Percentiles rank a stretch among this genome's conserved stretches.
Evolutionary conservation across 1,284 basidiomycete genomes (phyloP).

Genomic region (Coniferiporia sulphurascens): DNA sequence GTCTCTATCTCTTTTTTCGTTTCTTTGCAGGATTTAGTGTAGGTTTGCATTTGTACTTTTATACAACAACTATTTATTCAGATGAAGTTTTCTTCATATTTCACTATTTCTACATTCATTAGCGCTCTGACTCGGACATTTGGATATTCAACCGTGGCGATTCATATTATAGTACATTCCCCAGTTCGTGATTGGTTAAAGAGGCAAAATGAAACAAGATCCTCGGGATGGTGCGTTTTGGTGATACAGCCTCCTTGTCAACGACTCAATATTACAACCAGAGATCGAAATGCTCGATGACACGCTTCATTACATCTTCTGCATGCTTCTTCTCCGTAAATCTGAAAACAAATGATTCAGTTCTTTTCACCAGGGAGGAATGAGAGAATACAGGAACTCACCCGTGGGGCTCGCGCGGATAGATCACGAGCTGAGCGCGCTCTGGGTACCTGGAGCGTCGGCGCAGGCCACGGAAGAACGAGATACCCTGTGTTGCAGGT

Average conservation of each 20-base stretch:
- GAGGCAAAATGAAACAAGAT: not conserved
- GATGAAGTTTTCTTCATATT: too few species aligned
- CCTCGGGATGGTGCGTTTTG: not conserved
- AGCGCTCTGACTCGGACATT: not conserved
- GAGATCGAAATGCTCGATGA: conserved; percentile 19
- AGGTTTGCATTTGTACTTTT: conserved; percentile 7
- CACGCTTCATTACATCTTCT: conserved; percentile 20
- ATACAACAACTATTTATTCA: conserved; percentile 2
- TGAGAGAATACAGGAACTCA: conserved; percentile 9
- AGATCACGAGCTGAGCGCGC: conserved; percentile 19
- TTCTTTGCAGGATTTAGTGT: not conserved
- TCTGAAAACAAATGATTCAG: not conserved
- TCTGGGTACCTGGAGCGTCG: conserved; percentile 18
- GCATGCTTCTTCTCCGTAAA: conserved; percentile 21
- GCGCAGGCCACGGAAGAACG: conserved; percentile 19
- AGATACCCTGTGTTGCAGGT: conserved; percentile 19
- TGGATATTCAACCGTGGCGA: not conserved
- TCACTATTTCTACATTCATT: not conserved
- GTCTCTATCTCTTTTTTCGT: not conserved
- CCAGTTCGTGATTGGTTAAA: not conserved
- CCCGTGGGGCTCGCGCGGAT: conserved; percentile 21
- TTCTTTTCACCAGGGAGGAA: not conserved
- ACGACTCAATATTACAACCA: conserved; percentile 13
- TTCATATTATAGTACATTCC: not conserved
- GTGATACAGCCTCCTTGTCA: not conserved